Evolutionary conservation across 1,284 basidiomycete species (phyloP).

Genomic region (Leucoagaricus sp.): DNA sequence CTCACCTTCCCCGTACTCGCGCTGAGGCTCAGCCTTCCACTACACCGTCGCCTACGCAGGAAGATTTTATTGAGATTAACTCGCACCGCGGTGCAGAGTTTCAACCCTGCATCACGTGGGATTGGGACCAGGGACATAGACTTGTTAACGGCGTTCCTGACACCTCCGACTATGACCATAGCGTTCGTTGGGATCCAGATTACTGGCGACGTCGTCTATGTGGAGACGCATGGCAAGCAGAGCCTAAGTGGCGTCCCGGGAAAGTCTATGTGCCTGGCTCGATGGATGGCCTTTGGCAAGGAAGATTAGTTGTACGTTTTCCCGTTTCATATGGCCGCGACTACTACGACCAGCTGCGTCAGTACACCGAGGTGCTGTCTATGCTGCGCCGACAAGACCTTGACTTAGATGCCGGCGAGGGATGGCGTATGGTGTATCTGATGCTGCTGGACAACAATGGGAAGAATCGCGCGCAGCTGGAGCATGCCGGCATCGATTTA

Average conservation of each 20-base stretch:
- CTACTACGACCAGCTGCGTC: conserved; percentile 48
- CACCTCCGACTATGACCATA: conserved; percentile 17
- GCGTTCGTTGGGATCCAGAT: conserved; percentile 53
- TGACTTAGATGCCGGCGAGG: conserved; percentile 27
- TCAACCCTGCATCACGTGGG: conserved; percentile 35
- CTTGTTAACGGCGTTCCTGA: conserved; percentile 14
- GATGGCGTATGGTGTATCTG: conserved; percentile 55
- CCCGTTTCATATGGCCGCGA: conserved; percentile 27
- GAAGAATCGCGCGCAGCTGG: conserved; percentile 64
- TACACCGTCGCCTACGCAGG: conserved; percentile 46
- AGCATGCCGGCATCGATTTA: conserved; percentile 46
- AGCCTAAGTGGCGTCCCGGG: conserved; percentile 43
- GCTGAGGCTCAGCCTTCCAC: conserved; percentile 34
- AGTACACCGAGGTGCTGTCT: conserved; percentile 42
- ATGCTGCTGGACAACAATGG: conserved; percentile 80
- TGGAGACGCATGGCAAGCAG: too few species aligned
- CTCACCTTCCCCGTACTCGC: conserved; percentile 47
- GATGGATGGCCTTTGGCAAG: conserved; percentile 59
- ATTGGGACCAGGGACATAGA: conserved; percentile 36
- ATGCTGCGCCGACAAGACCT: conserved; percentile 43
- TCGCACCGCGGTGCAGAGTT: conserved; percentile 33
- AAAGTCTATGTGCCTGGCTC: conserved; percentile 50
- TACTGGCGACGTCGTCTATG: conserved; percentile 59
- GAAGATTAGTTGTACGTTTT: conserved; percentile 53
- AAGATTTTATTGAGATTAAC: conserved; percentile 64